These are phyloP conservation scores for Xylariaceae sp. DNA, from an alignment of 2,329 filamentous ascomycete species.

Conservation along the genomic window DNA sequence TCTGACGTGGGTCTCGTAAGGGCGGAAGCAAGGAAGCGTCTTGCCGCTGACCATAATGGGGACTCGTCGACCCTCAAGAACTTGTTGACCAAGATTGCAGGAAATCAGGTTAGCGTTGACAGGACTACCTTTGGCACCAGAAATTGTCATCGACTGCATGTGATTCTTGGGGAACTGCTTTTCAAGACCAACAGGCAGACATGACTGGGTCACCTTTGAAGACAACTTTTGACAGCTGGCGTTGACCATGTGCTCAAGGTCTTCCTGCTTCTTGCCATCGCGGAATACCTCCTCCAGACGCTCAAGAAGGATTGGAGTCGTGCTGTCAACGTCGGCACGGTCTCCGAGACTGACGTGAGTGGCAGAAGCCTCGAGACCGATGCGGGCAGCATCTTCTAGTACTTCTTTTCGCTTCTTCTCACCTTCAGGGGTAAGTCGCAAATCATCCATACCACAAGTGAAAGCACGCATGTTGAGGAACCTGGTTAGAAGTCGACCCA, in stretches of 20 bases:
- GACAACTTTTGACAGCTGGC: constrained; percentile 64
- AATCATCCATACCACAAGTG: constrained; percentile 94
- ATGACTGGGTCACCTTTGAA: constrained; percentile 68
- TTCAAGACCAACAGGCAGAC: constrained; percentile 74
- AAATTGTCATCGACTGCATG: constrained; percentile 98
- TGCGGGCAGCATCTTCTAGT: constrained; percentile 58
- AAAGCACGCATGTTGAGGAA: constrained; percentile 91
- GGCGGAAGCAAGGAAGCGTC: constrained; percentile 86
- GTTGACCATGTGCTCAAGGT: constrained; percentile 85
- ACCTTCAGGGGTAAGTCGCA: constrained; percentile 75
- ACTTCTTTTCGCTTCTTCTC: constrained; percentile 65
- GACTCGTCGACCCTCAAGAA: constrained; percentile 89
- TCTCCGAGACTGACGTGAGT: constrained; percentile 82
- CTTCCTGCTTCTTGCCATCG: constrained; percentile 85
- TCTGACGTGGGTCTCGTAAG: constrained; percentile 81
- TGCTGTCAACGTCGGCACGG: constrained; percentile 46
- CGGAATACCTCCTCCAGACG: constrained; percentile 85
- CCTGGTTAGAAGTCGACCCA: constrained; percentile 84
- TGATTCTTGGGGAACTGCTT: constrained; percentile 96
- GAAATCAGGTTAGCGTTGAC: constrained; percentile 98
- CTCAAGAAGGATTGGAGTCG: constrained; percentile 65
- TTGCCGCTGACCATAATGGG: constrained; percentile 98
- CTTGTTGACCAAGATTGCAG: constrained; percentile 94
- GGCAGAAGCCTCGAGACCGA: constrained; percentile 75
- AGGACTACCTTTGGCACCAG: constrained; percentile 84